A percentile compares a stretch with the other conserved stretches of the same genome.
Evolutionary conservation across 163 green algal genomes (phyloP).

Genomic region (Coccomyxa subellipsoidea): DNA sequence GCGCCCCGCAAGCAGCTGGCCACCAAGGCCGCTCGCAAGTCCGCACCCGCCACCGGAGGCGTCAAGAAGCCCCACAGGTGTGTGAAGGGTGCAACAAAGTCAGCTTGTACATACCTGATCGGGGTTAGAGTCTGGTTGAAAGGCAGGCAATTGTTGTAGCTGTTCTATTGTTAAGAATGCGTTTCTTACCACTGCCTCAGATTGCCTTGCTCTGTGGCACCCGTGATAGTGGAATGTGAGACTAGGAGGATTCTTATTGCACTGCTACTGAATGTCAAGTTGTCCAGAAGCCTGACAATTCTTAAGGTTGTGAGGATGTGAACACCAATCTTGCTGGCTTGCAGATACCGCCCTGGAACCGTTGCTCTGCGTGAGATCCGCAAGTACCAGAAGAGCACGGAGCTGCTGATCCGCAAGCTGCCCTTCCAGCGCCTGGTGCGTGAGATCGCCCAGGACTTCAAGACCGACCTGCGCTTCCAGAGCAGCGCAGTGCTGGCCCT

Average conservation of each 20-base stretch:
- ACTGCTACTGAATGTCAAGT: no score
- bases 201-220: no score
- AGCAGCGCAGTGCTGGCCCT: slow-evolving; percentile 35
- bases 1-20: slow-evolving; percentile 64
- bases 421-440: slow-evolving; percentile 87
- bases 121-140: no score
- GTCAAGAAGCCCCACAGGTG: slow-evolving; percentile 17
- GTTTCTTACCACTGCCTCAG: no score
- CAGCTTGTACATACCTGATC: no score
- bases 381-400: slow-evolving; percentile 89
- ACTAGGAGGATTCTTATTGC: no score
- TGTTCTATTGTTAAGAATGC: no score
- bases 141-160: no score
- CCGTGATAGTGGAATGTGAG: no score
- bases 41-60: slow-evolving; percentile 50
- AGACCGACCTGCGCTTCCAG: slow-evolving; percentile 81
- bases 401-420: slow-evolving; percentile 90
- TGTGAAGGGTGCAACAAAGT: neutral
- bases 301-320: no score
- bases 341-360: slow-evolving; percentile 67
- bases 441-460: slow-evolving; percentile 92
- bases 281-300: no score
- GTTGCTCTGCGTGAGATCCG: slow-evolving; percentile 69
- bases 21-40: slow-evolving; percentile 66
- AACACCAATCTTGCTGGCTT: neutral